Evolutionary conservation across 495 filamentous ascomycete genomes (phyloP), one percentile per base, ranked within the genome.

Genomic region (Aspergillus coremiiformis): DNA sequence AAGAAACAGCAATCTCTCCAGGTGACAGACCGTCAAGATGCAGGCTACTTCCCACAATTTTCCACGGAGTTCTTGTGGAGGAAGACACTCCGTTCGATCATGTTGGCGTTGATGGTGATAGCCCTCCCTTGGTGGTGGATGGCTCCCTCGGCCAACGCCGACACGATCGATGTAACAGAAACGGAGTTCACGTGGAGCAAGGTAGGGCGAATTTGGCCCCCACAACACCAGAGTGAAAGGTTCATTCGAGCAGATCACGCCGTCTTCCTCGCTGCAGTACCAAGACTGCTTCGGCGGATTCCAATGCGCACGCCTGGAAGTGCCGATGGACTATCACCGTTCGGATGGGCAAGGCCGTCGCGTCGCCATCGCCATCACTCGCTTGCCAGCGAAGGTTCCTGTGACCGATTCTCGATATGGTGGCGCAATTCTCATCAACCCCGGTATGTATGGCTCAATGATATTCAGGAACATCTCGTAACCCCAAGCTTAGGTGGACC

Each of bases 291-390:
- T 66, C 22, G 63, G 63, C 56, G 71, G 62, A 9, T 69, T 78
- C 51, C 68, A 72, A 56, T 84, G 81, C 50, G 78, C 81, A 35
- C 71, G 77, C 17, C 64, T 84, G 5, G 71, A 76, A 29, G 73
- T 83, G 7, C 80, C 80, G 4, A 78, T 83, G 74, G 76, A 81
- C 59, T 80, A 80, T 54, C 63, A 73, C 39, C 61, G 68, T 5
- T 59, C 63, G 0, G 65, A 73, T 46, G 66, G 62, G 0, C 47
- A 62, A 32, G 62, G 67, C 17, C 62, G 68, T 20, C 66, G 61
- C 27, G 68, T 78, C 43, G 71, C 75, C 37, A 54, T 83, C 33
- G 78, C 80, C 17, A 58, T 84, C 4, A 61, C 77, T 42, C 74
- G 76, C 24, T 60, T 74, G 11, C 77, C 78, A 1, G 77, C 77